These are phyloP conservation scores for Lachancea mirantina DNA, from an alignment of 805 yeast species.

Conservation along the genomic window DNA sequence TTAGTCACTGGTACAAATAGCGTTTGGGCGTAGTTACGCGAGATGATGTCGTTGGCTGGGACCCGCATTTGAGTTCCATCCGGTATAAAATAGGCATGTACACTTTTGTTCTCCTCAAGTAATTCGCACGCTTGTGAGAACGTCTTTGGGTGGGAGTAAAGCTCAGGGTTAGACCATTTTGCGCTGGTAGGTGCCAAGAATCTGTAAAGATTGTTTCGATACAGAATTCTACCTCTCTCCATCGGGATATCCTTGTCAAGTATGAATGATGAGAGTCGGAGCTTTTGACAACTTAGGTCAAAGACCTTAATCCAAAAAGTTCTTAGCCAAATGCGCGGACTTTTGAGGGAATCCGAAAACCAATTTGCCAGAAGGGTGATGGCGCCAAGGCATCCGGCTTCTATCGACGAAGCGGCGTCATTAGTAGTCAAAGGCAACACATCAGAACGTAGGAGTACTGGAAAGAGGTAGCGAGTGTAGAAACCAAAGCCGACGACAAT, in stretches of 20 bases:
- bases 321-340: conserved; percentile 34
- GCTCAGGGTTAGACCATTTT: conserved; percentile 41
- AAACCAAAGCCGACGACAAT: conserved; percentile 70
- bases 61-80: conserved; percentile 81
- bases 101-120: conserved; percentile 37
- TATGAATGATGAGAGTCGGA: conserved; percentile 79
- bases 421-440: conserved; percentile 4
- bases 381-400: conserved; percentile 3
- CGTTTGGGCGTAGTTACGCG: conserved; percentile 54
- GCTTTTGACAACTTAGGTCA: conserved; percentile 42
- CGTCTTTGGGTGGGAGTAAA: conserved; percentile 48
- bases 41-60: conserved; percentile 73
- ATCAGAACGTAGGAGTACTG: conserved; percentile 17
- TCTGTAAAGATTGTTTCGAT: conserved; percentile 43
- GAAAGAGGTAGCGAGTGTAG: conserved; percentile 45
- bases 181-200: conserved; percentile 34
- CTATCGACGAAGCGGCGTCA: neutral
- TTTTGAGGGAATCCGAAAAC: conserved; percentile 21
- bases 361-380: conserved; percentile 10
- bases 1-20: conserved; percentile 79
- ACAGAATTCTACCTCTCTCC: conserved; percentile 64
- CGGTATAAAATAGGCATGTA: conserved; percentile 59
- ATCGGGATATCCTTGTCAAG: conserved; percentile 52
- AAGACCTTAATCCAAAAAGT: conserved; percentile 60
- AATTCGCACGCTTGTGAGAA: conserved; percentile 37